Percentiles rank a stretch among this genome's conserved stretches.
phyloP scores from a whole-genome alignment of 371 early-diverging fungal genomes.

The Polyrhizophydium stewartii region DNA sequence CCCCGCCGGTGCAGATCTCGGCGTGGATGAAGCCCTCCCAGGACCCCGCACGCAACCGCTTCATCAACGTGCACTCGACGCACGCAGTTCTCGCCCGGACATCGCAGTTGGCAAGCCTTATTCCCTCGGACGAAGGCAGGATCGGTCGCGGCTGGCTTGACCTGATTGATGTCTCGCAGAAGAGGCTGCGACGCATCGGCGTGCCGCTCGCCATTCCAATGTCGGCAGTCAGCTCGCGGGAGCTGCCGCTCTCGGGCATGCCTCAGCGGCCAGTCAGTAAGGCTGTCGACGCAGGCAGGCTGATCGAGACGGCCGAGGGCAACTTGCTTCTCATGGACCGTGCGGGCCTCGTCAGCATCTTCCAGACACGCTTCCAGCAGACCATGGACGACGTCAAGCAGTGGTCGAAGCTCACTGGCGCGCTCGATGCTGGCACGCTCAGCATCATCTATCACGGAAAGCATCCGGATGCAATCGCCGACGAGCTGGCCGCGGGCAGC shows the following conservation, averaged over 20 bases:
- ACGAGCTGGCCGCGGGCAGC: too few relatives aligned
- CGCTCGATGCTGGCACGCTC: slow-evolving; percentile 57
- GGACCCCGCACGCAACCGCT: slow-evolving; percentile 34
- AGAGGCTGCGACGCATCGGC: slow-evolving; percentile 57
- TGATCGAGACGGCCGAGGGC: slow-evolving; percentile 60
- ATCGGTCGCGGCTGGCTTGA: neutral
- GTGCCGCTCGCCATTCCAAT: slow-evolving; percentile 57
- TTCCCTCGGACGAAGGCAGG: slow-evolving; percentile 38
- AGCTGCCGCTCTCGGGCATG: too few relatives aligned
- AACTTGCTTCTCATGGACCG: slow-evolving; percentile 61
- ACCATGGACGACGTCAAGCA: slow-evolving; percentile 58
- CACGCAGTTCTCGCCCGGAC: slow-evolving; percentile 44
- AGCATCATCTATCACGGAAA: slow-evolving; percentile 62
- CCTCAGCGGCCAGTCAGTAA: too few relatives aligned
- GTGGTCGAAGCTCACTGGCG: slow-evolving; percentile 72
- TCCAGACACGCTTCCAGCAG: slow-evolving; percentile 59
- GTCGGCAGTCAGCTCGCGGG: slow-evolving; percentile 6
- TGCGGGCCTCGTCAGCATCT: slow-evolving; percentile 60
- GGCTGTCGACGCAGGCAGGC: neutral
- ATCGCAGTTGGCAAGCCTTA: slow-evolving; percentile 48
- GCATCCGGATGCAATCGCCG: slow-evolving; percentile 1
- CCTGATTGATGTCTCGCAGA: slow-evolving; percentile 43
- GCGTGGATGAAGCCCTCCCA: neutral
- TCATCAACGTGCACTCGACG: slow-evolving; percentile 46
- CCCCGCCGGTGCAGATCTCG: neutral